Conservation (phyloP, 2,329 filamentous ascomycete genomes). For the Paraphoma chrysanthemicola region DNA sequence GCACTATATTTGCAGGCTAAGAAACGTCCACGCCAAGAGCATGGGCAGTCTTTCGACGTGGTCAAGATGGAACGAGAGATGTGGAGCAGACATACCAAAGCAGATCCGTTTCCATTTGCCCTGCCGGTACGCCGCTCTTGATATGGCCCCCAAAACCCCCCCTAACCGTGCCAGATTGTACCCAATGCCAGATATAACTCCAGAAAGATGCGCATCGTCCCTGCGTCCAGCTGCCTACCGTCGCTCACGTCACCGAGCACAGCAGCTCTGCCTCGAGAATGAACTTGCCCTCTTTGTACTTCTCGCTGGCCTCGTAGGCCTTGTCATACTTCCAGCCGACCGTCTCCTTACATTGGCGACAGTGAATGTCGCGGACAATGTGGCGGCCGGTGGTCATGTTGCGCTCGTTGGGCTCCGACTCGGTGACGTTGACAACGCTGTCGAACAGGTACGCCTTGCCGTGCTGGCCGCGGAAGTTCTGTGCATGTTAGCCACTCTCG, state of each 20-base stretch:
- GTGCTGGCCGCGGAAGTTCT: constrained; percentile 99
- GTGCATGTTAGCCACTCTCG: constrained; percentile 14
- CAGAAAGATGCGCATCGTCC: background rate
- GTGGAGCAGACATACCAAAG: constrained; percentile 8
- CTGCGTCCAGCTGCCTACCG: background rate
- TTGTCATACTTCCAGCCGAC: constrained; percentile 99
- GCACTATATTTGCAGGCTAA: no score
- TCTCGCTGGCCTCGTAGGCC: constrained; percentile 88
- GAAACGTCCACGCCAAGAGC: no score
- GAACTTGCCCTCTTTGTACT: constrained; percentile 99
- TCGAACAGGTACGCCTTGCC: constrained; percentile 98
- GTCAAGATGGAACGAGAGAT: background rate
- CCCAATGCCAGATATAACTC: background rate
- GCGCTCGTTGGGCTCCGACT: constrained; percentile 85
- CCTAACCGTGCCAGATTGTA: background rate
- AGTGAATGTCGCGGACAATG: constrained; percentile 90
- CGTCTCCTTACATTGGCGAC: constrained; percentile 87
- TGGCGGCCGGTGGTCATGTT: constrained; percentile 98
- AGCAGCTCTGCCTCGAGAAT: constrained; percentile 93
- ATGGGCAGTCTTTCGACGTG: no score
- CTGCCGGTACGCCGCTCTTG: constrained; percentile 2
- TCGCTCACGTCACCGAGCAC: constrained; percentile 69
- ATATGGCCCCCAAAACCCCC: constrained; percentile 4
- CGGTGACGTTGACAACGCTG: constrained; percentile 87
- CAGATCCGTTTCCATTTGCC: constrained; percentile 1